A percentile compares a stretch with the other conserved stretches of the same genome.
These are phyloP conservation scores for Retiboletus flavoniger DNA, from an alignment of 1,284 basidiomycete genomes.

Conservation along the genomic window DNA sequence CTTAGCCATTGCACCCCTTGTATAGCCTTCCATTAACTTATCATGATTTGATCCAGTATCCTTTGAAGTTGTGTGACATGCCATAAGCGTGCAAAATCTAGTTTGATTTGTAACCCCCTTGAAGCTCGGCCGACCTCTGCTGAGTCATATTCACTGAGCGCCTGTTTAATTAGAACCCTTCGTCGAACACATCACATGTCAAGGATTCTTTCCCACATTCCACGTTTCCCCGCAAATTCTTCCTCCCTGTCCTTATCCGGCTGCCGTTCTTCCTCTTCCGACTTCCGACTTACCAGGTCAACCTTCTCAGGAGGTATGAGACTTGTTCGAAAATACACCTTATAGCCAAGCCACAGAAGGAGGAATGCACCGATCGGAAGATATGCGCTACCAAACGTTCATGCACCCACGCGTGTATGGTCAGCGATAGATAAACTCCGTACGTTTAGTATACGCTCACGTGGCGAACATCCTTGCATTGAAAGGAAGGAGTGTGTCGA, in stretches of 20 bases:
- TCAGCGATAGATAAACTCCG: neutral
- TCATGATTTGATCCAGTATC: slow-evolving; percentile 2
- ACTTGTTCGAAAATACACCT: slow-evolving; percentile 51
- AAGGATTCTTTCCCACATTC: slow-evolving; percentile 4
- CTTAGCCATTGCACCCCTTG: slow-evolving; percentile 18
- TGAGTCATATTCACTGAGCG: neutral
- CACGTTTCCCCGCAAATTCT: slow-evolving; percentile 9
- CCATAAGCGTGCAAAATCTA: slow-evolving; percentile 4
- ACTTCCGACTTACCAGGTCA: slow-evolving; percentile 61
- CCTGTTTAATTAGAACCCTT: neutral
- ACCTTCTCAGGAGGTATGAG: slow-evolving; percentile 54
- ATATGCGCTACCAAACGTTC: slow-evolving; percentile 40
- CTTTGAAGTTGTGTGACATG: neutral
- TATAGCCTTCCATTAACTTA: slow-evolving; percentile 27
- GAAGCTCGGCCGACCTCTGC: neutral
- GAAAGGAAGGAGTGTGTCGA: slow-evolving; percentile 65
- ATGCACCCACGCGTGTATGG: neutral
- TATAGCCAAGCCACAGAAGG: slow-evolving; percentile 59
- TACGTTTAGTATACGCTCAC: slow-evolving; percentile 29
- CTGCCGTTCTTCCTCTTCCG: slow-evolving; percentile 59
- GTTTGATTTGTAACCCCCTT: neutral
- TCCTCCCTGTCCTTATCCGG: slow-evolving; percentile 30
- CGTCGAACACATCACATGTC: neutral
- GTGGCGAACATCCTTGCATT: slow-evolving; percentile 64
- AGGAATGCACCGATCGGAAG: slow-evolving; percentile 57